A percentile compares a stretch with the other conserved stretches of the same genome.
Conservation (phyloP, 495 filamentous ascomycete genomes). For the Lasiosphaeriaceae sp. region DNA sequence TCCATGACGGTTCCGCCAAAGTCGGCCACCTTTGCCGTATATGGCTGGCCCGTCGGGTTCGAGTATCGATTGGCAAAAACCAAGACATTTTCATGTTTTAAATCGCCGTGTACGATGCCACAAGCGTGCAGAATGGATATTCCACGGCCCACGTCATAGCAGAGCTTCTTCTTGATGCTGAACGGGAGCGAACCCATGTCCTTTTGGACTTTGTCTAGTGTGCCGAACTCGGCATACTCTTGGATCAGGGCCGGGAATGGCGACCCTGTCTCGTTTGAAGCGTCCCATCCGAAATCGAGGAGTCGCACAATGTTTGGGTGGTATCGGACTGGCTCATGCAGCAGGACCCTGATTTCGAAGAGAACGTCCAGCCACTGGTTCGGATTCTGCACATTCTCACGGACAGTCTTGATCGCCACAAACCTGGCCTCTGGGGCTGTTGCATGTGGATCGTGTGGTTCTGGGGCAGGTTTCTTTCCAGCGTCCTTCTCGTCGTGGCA, state of each 20-base stretch:
- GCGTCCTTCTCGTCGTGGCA: too few relatives aligned
- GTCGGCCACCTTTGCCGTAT: slow-evolving; percentile 9
- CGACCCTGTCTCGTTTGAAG: slow-evolving; percentile 7
- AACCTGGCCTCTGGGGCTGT: neutral
- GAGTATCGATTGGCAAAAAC: slow-evolving; percentile 7
- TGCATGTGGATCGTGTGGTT: neutral
- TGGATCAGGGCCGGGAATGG: slow-evolving; percentile 12
- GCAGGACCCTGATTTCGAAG: slow-evolving; percentile 8
- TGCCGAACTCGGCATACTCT: slow-evolving; percentile 16
- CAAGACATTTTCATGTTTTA: slow-evolving; percentile 12
- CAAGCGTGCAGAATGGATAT: slow-evolving; percentile 16
- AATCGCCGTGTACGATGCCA: slow-evolving; percentile 13
- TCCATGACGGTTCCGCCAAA: slow-evolving; percentile 14
- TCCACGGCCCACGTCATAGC: slow-evolving; percentile 16
- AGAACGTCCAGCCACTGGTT: slow-evolving; percentile 10
- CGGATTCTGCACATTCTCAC: neutral
- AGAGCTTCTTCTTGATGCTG: slow-evolving; percentile 14
- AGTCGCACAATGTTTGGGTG: slow-evolving; percentile 17
- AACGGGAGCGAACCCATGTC: neutral
- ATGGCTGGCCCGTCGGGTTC: slow-evolving; percentile 3
- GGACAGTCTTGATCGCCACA: slow-evolving; percentile 6
- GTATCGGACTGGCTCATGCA: slow-evolving; percentile 12
- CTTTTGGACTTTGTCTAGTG: slow-evolving; percentile 12
- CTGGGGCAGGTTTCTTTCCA: too few relatives aligned
- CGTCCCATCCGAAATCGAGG: slow-evolving; percentile 13